phyloP scores from a whole-genome alignment of 2,329 filamentous ascomycete species.

The Pochonia chlamydosporia region DNA sequence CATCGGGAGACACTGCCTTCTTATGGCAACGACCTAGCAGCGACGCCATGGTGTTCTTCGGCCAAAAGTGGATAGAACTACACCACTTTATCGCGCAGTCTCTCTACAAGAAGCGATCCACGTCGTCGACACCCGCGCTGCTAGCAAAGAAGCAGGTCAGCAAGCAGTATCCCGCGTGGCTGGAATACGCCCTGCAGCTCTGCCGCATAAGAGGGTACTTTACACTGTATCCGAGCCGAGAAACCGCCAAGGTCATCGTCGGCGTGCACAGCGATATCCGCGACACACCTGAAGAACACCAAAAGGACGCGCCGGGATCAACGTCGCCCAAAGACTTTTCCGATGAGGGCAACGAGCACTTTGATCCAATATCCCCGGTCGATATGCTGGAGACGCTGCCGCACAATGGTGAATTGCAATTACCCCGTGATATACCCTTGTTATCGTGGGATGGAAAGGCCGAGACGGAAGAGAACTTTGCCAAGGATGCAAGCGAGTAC shows the following conservation, averaged over 20 bases:
- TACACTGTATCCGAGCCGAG: conserved; percentile 68
- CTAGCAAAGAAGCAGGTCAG: conserved; percentile 55
- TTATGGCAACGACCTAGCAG: conserved; percentile 82
- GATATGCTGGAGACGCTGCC: conserved; percentile 45
- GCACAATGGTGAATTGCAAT: conserved; percentile 34
- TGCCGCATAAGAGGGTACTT: conserved; percentile 72
- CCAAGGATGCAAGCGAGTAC: conserved; percentile 44
- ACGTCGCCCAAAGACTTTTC: conserved; percentile 17
- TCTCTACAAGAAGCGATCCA: conserved; percentile 38
- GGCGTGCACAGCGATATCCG: conserved; percentile 74
- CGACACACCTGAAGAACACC: conserved; percentile 64
- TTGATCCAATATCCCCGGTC: conserved; percentile 36
- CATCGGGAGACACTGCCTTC: conserved; percentile 49
- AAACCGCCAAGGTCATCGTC: conserved; percentile 50
- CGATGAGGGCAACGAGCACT: conserved; percentile 26
- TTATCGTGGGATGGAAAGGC: conserved; percentile 58
- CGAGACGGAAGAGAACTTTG: conserved; percentile 34
- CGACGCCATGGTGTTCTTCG: conserved; percentile 76
- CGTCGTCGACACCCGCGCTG: conserved; percentile 30
- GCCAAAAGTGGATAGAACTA: conserved; percentile 80
- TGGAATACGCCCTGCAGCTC: conserved; percentile 72
- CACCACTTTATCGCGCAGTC: conserved; percentile 71
- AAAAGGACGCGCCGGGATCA: conserved; percentile 12
- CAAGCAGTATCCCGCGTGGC: conserved; percentile 66
- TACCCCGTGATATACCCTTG: conserved; percentile 47